These are phyloP conservation scores for Orbilia brochopaga DNA, from an alignment of 2,329 filamentous ascomycete species.

Conservation along the genomic window DNA sequence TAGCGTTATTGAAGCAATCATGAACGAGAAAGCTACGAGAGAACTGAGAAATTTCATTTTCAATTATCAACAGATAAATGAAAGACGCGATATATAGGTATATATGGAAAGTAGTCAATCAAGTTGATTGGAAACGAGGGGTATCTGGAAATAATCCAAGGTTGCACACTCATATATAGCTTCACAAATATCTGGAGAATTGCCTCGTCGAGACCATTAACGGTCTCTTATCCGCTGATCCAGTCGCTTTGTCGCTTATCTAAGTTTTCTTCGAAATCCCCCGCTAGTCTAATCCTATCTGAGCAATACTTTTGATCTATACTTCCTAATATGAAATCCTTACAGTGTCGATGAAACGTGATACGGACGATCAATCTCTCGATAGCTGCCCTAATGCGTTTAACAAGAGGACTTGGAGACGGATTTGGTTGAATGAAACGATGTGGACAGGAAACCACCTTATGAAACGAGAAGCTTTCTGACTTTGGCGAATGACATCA, in stretches of 20 bases:
- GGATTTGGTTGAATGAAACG: slow-evolving; percentile 8
- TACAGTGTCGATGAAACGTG: slow-evolving; percentile 29
- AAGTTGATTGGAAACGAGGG: too few species aligned
- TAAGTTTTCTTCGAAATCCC: too few species aligned
- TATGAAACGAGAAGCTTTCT: background rate
- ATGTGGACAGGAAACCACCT: slow-evolving; percentile 10
- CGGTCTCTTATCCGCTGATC: too few species aligned
- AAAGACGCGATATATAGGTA: too few species aligned
- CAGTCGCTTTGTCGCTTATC: too few species aligned
- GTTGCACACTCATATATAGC: too few species aligned
- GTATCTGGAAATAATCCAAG: too few species aligned
- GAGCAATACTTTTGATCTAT: background rate
- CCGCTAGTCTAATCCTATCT: too few species aligned
- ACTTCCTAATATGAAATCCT: slow-evolving; percentile 7
- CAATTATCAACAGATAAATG: too few species aligned
- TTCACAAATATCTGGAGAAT: too few species aligned
- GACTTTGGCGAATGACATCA: slow-evolving; percentile 30
- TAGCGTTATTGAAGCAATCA: slow-evolving; percentile 21
- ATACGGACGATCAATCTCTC: slow-evolving; percentile 4
- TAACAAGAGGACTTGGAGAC: slow-evolving; percentile 1
- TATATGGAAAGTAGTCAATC: too few species aligned
- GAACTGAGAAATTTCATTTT: slow-evolving; percentile 19
- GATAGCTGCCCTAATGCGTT: slow-evolving; percentile 32
- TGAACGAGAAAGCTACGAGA: slow-evolving; percentile 25
- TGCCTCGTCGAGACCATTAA: too few species aligned